phyloP scores from a whole-genome alignment of 768 basidiomycete genomes.

The Pisolithus microcarpus region DNA sequence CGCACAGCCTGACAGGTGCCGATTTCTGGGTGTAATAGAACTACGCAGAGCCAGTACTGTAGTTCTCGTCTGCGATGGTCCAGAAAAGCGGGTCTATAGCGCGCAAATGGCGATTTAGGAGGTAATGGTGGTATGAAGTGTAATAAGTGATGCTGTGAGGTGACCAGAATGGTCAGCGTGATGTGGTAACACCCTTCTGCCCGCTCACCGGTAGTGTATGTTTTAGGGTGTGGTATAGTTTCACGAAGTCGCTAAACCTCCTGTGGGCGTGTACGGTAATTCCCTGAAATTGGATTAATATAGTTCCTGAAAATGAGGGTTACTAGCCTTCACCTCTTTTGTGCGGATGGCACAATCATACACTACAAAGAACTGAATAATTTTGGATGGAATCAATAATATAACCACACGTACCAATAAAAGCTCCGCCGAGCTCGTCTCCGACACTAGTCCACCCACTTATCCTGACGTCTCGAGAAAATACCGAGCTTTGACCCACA shows the following conservation, averaged over 20 bases:
- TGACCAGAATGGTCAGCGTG: not conserved
- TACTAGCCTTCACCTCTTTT: slow-evolving; percentile 38
- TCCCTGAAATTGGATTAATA: slow-evolving; percentile 29
- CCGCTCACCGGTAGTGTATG: slow-evolving; percentile 43
- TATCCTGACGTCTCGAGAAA: slow-evolving; percentile 60
- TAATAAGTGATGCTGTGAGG: slow-evolving; percentile 35
- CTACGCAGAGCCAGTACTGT: slow-evolving; percentile 58
- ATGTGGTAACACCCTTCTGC: slow-evolving; percentile 9
- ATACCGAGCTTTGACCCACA: slow-evolving; percentile 44
- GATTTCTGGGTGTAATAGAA: slow-evolving; percentile 64
- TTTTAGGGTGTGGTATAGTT: slow-evolving; percentile 42
- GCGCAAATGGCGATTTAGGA: slow-evolving; percentile 60
- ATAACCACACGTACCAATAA: slow-evolving; percentile 43
- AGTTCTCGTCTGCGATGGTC: slow-evolving; percentile 53
- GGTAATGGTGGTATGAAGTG: slow-evolving; percentile 53
- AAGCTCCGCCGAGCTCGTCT: slow-evolving; percentile 55
- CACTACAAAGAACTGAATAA: slow-evolving; percentile 28
- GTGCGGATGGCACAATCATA: slow-evolving; percentile 68
- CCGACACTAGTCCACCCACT: slow-evolving; percentile 70
- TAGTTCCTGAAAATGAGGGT: not conserved
- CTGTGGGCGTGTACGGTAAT: slow-evolving; percentile 60
- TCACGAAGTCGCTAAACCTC: slow-evolving; percentile 59
- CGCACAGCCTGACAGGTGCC: slow-evolving; percentile 55
- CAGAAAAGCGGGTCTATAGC: slow-evolving; percentile 62
- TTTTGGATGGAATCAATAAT: not conserved